These are phyloP conservation scores for Tylopilus felleus DNA, from an alignment of 768 basidiomycete genomes.

Conservation along the genomic window DNA sequence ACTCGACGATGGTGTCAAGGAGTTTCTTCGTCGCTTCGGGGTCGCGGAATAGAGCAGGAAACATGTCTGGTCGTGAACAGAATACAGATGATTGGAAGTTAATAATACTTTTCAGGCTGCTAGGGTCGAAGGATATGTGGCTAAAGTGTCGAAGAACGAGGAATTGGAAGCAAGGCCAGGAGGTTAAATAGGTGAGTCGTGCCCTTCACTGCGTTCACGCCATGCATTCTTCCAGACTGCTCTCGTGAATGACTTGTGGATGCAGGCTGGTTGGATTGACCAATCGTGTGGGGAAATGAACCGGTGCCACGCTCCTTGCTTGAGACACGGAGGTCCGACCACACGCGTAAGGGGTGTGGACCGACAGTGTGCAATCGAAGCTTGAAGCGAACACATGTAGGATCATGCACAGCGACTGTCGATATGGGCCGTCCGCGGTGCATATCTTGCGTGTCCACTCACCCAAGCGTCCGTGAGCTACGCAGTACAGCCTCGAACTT, in stretches of 20 bases:
- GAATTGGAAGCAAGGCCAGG: constrained; percentile 35
- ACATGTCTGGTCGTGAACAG: constrained; percentile 49
- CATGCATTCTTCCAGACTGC: constrained; percentile 36
- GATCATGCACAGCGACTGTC: constrained; percentile 6
- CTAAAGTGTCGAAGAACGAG: constrained; percentile 36
- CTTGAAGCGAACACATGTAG: constrained; percentile 3
- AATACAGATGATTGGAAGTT: no score
- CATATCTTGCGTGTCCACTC: constrained; percentile 16
- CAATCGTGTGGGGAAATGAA: constrained; percentile 24
- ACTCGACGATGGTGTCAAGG: constrained; percentile 49
- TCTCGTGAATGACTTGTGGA: constrained; percentile 30
- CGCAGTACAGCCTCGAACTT: constrained; percentile 10
- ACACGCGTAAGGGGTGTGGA: constrained; percentile 30
- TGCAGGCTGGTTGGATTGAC: constrained; percentile 28
- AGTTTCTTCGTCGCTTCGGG: constrained; percentile 52
- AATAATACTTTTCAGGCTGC: constrained; percentile 27
- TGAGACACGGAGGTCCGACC: constrained; percentile 21
- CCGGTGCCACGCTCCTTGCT: constrained; percentile 21
- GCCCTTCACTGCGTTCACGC: constrained; percentile 40
- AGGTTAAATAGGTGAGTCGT: constrained; percentile 36
- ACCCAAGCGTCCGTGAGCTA: constrained; percentile 11
- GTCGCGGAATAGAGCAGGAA: constrained; percentile 58
- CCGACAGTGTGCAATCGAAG: constrained; percentile 16
- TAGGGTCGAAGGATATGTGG: constrained; percentile 32
- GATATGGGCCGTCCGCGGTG: constrained; percentile 5